phyloP scores from a whole-genome alignment of 78 protist species.

The Bigelowiella natans region DNA sequence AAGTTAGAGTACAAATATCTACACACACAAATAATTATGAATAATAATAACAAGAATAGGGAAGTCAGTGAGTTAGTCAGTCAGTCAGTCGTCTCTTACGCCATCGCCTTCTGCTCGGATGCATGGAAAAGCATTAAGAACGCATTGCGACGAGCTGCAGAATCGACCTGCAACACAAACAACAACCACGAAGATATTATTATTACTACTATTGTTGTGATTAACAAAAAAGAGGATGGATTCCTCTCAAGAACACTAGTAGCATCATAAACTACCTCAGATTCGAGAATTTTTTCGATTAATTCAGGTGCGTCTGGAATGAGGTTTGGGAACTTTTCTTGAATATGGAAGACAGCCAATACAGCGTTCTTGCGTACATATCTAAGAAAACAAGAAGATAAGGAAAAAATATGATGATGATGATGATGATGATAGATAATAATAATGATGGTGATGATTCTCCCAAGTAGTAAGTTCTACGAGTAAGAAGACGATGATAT shows the following conservation, averaged over 20 bases:
- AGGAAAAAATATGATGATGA: background rate
- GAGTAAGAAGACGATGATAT: background rate
- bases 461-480: background rate
- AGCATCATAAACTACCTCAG: background rate
- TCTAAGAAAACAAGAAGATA: background rate
- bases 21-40: background rate
- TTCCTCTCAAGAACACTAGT: no score
- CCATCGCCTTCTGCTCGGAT: conserved; percentile 12
- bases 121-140: conserved; percentile 80
- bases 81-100: no score
- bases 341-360: conserved; percentile 63
- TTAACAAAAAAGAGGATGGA: background rate
- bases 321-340: conserved; percentile 1
- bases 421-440: background rate
- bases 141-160: conserved; percentile 81
- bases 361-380: conserved; percentile 85
- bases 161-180: conserved; percentile 51
- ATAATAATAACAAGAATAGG: no score
- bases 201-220: background rate
- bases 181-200: background rate
- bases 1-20: background rate
- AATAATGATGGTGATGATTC: background rate
- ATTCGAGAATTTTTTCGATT: conserved; percentile 50
- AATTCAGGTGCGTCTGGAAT: conserved; percentile 40
- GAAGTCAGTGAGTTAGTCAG: no score